Conservation (phyloP, 441 rosid genomes). For the Aleurites moluccanus region DNA sequence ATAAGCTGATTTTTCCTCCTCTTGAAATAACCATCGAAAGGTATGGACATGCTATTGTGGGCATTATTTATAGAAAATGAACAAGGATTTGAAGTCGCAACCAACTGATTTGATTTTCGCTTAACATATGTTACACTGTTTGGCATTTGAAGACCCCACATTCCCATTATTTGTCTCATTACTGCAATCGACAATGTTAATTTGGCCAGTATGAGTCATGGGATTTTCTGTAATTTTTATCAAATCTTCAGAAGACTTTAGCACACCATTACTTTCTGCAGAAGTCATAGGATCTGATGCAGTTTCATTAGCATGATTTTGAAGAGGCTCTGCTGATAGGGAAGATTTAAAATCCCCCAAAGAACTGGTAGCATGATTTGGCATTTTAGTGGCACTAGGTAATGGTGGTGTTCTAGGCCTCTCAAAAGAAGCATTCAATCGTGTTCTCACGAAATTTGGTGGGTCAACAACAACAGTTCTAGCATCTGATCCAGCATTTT, state of each 20-base stretch:
- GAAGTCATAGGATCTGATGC: constrained; percentile 34
- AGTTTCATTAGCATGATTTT: constrained; percentile 40
- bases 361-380: constrained; percentile 33
- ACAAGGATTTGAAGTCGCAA: constrained; percentile 58
- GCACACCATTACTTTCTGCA: constrained; percentile 39
- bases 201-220: constrained; percentile 36
- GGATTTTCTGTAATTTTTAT: constrained; percentile 38
- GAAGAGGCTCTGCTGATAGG: constrained; percentile 40
- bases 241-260: constrained; percentile 42
- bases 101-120: constrained; percentile 79
- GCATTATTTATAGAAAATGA: constrained; percentile 33
- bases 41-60: constrained; percentile 34
- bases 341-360: constrained; percentile 41
- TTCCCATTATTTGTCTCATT: constrained; percentile 43
- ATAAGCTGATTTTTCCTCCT: constrained; percentile 82
- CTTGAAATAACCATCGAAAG: constrained; percentile 77
- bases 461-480: constrained; percentile 31
- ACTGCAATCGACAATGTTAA: constrained; percentile 37
- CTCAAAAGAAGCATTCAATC: constrained; percentile 37
- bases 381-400: constrained; percentile 30
- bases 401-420: constrained; percentile 50
- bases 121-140: constrained; percentile 63
- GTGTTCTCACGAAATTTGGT: constrained; percentile 29
- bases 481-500: constrained; percentile 35
- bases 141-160: constrained; percentile 41